Evolutionary conservation across 2,329 filamentous ascomycete species (phyloP), one percentile per base, ranked within the genome.

Genomic region (Teratosphaeria zuluensis): DNA sequence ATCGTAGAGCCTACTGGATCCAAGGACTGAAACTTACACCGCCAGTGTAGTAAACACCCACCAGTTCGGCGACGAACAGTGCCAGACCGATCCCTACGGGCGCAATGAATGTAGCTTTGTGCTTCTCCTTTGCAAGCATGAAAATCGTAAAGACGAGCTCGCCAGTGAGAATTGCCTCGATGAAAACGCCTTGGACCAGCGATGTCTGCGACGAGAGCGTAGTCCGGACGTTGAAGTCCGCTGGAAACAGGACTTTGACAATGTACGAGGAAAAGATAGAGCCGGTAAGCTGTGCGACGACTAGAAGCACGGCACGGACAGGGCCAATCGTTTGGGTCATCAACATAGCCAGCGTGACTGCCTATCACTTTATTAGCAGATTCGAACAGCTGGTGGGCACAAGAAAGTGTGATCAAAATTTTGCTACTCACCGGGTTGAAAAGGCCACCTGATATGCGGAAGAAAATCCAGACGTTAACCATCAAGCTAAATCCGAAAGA

Each of bases 1-100:
- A 9, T 11, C 42, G 24, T 53, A 12, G 4, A 32, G 11, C 19
- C 11, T 8, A 16, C 16, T 54, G 14, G 4, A 12, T n/a, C 19
- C 2, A 3, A 28, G 24, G 35, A 1, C 51, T 38, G 16, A 14
- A 19, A 57, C 59, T 21, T 59, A 61, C 63, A 14, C 56, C 70
- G 35, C 70, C 70, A n/a, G 70, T 73, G 58, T 69, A 72, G 59
- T 65, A 69, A 33, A 69, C 65, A 19, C 68, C 67, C 59, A 60
- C 53, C n/a, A 70, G 58, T 56, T 71, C 56, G 21, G 55, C 75
- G 51, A 90, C 80, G 70, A 90, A 90, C 56, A 90, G 78, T 0
- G 87, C 78, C 2, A 89, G 72, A 1, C 88, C 88, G 63, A 90
- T 89, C 11, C 84, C 86, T 3, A 90, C 74, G 0, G 88, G 87